Evolutionary conservation across 257 asterid species (phyloP).

Genomic region (Solanum megistacrolobum): DNA sequence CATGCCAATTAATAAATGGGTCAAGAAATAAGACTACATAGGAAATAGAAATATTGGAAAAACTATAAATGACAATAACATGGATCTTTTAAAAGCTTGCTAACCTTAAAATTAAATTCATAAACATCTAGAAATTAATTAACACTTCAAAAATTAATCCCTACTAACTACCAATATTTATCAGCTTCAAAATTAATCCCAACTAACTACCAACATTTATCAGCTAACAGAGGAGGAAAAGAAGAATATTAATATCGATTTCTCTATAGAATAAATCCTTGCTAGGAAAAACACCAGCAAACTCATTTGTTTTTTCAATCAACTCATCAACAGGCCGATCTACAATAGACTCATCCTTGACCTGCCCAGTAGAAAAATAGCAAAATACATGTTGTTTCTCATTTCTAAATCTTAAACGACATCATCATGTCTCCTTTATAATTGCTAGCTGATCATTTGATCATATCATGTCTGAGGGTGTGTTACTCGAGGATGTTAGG

Average conservation of each 20-base stretch:
- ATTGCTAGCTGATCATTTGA: no score
- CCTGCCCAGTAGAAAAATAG: no score
- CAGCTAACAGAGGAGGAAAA: no score
- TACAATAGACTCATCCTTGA: no score
- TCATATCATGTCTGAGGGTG: no score
- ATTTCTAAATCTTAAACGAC: no score
- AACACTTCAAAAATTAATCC: not conserved
- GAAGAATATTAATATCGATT: not conserved
- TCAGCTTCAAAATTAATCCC: not conserved
- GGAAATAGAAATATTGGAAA: not conserved
- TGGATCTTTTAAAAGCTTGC: not conserved
- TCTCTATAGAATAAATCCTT: not conserved
- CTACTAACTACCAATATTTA: not conserved
- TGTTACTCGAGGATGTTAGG: no score
- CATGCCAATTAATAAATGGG: not conserved
- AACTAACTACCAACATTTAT: not conserved
- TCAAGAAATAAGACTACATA: not conserved
- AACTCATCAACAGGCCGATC: constrained; percentile 49
- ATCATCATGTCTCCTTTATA: no score
- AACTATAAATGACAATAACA: not conserved
- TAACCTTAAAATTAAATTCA: not conserved
- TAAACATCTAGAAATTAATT: not conserved
- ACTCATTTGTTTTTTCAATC: constrained; percentile 20
- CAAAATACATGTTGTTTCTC: no score
- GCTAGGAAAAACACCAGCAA: constrained; percentile 95